Evolutionary conservation across 805 yeast species (phyloP), one percentile per base, ranked within the genome.

Genomic region (Wickerhamomyces sydowiorum): DNA sequence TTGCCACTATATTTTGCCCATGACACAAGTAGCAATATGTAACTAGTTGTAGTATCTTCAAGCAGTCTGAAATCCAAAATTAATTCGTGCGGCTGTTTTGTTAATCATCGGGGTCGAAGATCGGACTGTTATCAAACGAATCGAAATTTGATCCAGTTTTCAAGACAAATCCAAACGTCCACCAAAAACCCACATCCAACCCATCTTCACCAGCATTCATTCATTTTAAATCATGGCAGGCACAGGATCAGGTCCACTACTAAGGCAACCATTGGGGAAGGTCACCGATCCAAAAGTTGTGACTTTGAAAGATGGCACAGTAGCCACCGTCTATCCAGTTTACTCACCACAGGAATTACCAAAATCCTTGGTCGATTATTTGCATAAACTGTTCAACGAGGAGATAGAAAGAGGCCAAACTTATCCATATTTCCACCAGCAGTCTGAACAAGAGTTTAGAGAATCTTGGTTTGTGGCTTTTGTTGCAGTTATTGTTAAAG

Each of bases 321-420:
- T 53, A 1, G 88, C 78, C 1, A 82, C 90, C 0, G 62, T 86
- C 2, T 64, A 78, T 38, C 89, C 90, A 3, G 69, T 81, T 35
- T 75, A 76, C 46, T 60, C 69, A 9, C 42, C 66, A 2, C 49
- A 56, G 1, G 71, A 70, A 19, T 61, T 85, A 6, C 89, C 95
- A 0, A 50, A 46, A 1, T 60, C 64, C 0, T 62, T 88, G 19
- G 45, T 81, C 5, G 60, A 66, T 1, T 70, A 59, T 31, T 53
- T 86, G 47, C 67, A 60, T 42, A 57, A 62, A 3, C 75, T 77
- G 44, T 76, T 85, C 66, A 86, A 85, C 58, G 52, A 57, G 14
- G 87, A 85, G 41, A 71, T 89, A 7, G 84, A 74, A 27, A 76
- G 70, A 34, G 97, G 97, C 5, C 62, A 66, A 29, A 87, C 96